These are phyloP conservation scores for Anaeromyces robustus DNA, from an alignment of 192 early-diverging fungal species.

Conservation along the genomic window DNA sequence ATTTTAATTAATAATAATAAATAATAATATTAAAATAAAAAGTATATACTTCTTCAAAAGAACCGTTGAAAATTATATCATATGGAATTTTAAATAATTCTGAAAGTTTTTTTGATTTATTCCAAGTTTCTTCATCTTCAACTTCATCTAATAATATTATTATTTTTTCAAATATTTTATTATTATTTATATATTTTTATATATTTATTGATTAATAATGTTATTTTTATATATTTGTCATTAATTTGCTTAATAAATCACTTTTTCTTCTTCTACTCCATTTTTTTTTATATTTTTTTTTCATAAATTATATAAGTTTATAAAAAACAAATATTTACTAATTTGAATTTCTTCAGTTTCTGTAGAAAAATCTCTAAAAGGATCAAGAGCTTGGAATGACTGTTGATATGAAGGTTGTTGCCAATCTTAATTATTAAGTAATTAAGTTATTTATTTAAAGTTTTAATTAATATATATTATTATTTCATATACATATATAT, in stretches of 20 bases:
- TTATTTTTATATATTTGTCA: too few species aligned
- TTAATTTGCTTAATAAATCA: too few species aligned
- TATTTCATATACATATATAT: too few species aligned
- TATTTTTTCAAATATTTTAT: too few species aligned
- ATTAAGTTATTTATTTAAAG: too few species aligned
- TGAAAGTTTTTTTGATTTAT: slow-evolving; percentile 31
- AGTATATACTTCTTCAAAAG: slow-evolving; percentile 40
- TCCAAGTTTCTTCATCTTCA: neutral
- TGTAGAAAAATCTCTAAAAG: slow-evolving; percentile 48
- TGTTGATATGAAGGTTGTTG: slow-evolving; percentile 25
- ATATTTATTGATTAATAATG: too few species aligned
- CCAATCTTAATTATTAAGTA: slow-evolving; percentile 1
- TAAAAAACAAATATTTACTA: neutral
- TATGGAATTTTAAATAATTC: slow-evolving; percentile 74
- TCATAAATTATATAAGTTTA: too few species aligned
- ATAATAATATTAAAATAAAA: neutral
- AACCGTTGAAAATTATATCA: slow-evolving; percentile 68
- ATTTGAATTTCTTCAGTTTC: slow-evolving; percentile 39
- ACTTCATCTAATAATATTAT: neutral
- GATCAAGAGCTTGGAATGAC: slow-evolving; percentile 22
- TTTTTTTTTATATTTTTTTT: too few species aligned
- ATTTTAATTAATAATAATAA: neutral
- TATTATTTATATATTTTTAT: too few species aligned
- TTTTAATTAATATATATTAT: too few species aligned
- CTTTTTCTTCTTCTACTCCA: too few species aligned